Percentiles rank a stretch among this genome's conserved stretches.
Evolutionary conservation across 179 eudicot species (phyloP).

Genomic region (Carnegiea gigantea): DNA sequence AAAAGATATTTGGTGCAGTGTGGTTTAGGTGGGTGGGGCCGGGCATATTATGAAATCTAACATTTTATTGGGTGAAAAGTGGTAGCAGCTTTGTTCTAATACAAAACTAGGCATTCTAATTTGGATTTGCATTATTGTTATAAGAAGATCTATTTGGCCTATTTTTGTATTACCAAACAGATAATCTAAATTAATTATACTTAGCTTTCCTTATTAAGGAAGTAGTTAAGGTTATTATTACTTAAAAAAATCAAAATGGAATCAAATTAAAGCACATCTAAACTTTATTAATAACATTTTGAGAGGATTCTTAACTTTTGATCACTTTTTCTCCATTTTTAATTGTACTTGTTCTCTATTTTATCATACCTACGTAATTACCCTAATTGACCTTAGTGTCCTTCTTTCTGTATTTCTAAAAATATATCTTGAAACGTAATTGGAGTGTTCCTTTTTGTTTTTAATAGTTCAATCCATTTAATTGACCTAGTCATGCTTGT

Average conservation of each 20-base stretch:
- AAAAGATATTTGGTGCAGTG: slow-evolving; percentile 9
- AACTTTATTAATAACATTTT: too few species aligned
- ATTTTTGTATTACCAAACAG: slow-evolving; percentile 14
- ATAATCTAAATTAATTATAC: slow-evolving; percentile 23
- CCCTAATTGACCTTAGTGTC: not conserved
- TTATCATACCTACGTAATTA: not conserved
- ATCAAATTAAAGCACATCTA: too few species aligned
- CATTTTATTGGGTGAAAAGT: slow-evolving; percentile 8
- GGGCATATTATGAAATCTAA: not conserved
- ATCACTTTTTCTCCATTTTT: not conserved
- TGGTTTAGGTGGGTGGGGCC: slow-evolving; percentile 5
- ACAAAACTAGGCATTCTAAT: slow-evolving; percentile 11
- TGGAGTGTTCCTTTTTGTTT: too few species aligned
- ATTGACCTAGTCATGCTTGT: too few species aligned
- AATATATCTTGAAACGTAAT: too few species aligned
- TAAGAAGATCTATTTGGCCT: not conserved
- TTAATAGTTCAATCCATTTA: too few species aligned
- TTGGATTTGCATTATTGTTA: not conserved
- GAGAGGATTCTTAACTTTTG: not conserved
- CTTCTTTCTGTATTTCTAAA: too few species aligned
- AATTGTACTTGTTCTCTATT: not conserved
- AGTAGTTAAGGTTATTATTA: slow-evolving; percentile 3
- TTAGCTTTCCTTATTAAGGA: slow-evolving; percentile 26
- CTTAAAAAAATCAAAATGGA: too few species aligned
- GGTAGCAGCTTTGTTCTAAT: slow-evolving; percentile 15